A percentile compares a stretch with the other conserved stretches of the same genome.
Evolutionary conservation across 305 asterid species (phyloP).

Genomic region (Fraxinus xanthoxyloides): DNA sequence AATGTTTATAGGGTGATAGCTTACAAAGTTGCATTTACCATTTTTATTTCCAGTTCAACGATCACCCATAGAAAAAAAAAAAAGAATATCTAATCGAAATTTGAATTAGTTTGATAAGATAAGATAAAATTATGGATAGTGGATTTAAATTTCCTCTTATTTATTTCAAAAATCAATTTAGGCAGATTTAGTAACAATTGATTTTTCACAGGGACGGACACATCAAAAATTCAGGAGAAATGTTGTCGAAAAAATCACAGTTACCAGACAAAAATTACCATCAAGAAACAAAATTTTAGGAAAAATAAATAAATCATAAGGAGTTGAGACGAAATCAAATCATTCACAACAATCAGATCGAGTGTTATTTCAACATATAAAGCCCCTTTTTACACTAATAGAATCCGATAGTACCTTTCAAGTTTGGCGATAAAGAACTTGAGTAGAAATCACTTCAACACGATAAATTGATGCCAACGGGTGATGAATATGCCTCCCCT

Average conservation of each 20-base stretch:
- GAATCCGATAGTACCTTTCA: background rate
- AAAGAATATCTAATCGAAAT: background rate
- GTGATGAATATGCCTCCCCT: background rate
- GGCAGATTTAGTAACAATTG: background rate
- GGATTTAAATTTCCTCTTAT: background rate
- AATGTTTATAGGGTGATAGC: background rate
- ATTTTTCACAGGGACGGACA: background rate
- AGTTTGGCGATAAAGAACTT: background rate
- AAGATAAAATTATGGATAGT: background rate
- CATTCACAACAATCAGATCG: background rate
- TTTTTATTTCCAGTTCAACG: background rate
- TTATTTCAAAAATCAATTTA: background rate
- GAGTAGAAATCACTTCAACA: background rate
- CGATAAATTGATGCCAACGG: background rate
- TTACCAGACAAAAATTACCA: background rate
- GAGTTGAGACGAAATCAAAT: background rate
- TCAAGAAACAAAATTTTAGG: background rate
- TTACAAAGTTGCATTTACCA: background rate
- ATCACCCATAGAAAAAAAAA: slow-evolving; percentile 11
- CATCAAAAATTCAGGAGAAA: background rate
- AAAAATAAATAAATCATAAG: background rate
- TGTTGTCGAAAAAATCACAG: background rate
- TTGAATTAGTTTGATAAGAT: background rate
- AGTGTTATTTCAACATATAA: background rate
- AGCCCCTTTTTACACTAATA: background rate